phyloP scores from a whole-genome alignment of 148 eudicot species.

The Camellia sinensis region DNA sequence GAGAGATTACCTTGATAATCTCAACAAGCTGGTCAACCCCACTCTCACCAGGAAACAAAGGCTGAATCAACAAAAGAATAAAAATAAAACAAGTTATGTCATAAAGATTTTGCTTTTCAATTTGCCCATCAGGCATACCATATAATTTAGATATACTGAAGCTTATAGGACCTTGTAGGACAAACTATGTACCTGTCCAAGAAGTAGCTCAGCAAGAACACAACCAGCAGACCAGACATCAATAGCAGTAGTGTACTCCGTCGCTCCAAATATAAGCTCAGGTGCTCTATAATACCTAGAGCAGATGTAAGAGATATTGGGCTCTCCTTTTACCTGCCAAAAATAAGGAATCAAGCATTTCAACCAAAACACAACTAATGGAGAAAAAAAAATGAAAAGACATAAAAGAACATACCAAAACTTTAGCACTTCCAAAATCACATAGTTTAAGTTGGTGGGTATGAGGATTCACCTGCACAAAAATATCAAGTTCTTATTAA shows the following conservation, averaged over 20 bases:
- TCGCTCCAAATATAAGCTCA: slow-evolving; percentile 94
- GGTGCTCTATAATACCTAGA: slow-evolving; percentile 97
- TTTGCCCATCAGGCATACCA: background rate
- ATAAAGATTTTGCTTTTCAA: background rate
- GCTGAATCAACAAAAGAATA: slow-evolving; percentile 42
- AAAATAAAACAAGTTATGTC: background rate
- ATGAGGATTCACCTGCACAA: slow-evolving; percentile 82
- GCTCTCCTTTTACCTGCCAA: slow-evolving; percentile 85
- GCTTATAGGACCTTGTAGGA: background rate
- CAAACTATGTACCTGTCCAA: slow-evolving; percentile 60
- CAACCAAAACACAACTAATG: slow-evolving; percentile 8
- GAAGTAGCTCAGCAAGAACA: slow-evolving; percentile 88
- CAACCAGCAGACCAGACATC: slow-evolving; percentile 96
- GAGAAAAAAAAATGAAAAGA: background rate
- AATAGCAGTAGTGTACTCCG: slow-evolving; percentile 80
- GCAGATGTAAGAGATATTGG: slow-evolving; percentile 93
- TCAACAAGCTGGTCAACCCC: slow-evolving; percentile 95
- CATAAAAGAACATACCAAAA: slow-evolving; percentile 50
- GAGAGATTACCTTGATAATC: slow-evolving; percentile 69
- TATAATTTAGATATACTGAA: background rate
- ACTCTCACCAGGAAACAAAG: slow-evolving; percentile 86
- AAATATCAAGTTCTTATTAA: background rate
- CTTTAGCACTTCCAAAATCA: slow-evolving; percentile 95
- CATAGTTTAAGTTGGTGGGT: slow-evolving; percentile 90
- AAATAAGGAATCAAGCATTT: slow-evolving; percentile 14